A percentile compares a stretch with the other conserved stretches of the same genome.
Conservation (phyloP, 306 rosid genomes). For the Lupinus albus region DNA sequence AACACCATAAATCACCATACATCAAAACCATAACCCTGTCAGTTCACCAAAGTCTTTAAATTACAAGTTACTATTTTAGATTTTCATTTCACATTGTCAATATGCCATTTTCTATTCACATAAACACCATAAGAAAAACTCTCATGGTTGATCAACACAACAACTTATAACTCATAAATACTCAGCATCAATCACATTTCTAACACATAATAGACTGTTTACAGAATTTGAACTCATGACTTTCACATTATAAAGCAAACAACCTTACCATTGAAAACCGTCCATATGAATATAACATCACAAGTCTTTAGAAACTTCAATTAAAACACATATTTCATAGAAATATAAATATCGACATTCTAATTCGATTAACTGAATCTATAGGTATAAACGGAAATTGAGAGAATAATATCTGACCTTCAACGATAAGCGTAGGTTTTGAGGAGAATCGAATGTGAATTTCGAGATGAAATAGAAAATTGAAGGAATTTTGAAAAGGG, state of each 20-base stretch:
- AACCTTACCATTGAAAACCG: too few species aligned
- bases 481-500: neutral
- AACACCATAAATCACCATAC: neutral
- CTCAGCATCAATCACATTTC: neutral
- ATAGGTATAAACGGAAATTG: neutral
- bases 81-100: neutral
- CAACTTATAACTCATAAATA: constrained; percentile 14
- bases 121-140: constrained; percentile 1
- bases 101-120: neutral
- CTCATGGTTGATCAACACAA: constrained; percentile 6
- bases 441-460: constrained; percentile 20
- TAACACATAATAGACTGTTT: too few species aligned
- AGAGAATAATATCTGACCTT: constrained; percentile 8
- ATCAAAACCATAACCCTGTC: constrained; percentile 2
- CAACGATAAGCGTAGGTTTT: neutral
- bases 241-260: too few species aligned
- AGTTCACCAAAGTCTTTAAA: neutral
- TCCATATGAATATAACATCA: neutral
- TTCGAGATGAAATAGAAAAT: neutral
- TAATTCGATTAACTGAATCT: constrained; percentile 6
- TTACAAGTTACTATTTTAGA: too few species aligned
- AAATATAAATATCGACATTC: neutral
- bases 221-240: too few species aligned
- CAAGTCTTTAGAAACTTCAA: constrained; percentile 5
- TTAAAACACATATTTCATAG: constrained; percentile 4